These are phyloP conservation scores for Chytriomyces hyalinus DNA, from an alignment of 192 early-diverging fungal genomes.

Conservation along the genomic window DNA sequence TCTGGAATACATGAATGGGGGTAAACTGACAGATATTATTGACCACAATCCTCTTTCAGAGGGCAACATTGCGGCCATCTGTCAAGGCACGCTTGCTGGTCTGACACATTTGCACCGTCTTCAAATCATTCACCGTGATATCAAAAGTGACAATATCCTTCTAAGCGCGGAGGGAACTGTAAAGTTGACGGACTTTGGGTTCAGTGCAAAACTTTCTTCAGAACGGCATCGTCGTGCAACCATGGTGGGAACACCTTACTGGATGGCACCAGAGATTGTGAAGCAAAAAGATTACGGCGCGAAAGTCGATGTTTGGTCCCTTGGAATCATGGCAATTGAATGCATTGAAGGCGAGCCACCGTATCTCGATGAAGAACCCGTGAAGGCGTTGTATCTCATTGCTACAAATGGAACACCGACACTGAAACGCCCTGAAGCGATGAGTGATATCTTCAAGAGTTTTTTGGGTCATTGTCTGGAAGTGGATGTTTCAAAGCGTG, in stretches of 20 bases:
- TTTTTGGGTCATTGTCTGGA: constrained; percentile 91
- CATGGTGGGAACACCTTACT: constrained; percentile 68
- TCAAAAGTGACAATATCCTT: constrained; percentile 87
- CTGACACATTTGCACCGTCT: constrained; percentile 74
- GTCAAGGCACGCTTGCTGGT: constrained; percentile 74
- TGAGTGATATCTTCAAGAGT: constrained; percentile 81
- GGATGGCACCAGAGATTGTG: constrained; percentile 62
- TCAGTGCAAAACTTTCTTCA: constrained; percentile 77
- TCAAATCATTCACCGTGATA: constrained; percentile 84
- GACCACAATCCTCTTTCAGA: constrained; percentile 84
- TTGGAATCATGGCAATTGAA: constrained; percentile 67
- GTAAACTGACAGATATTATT: constrained; percentile 95
- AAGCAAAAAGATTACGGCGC: constrained; percentile 55
- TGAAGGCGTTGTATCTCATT: constrained; percentile 69
- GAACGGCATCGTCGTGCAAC: constrained; percentile 72
- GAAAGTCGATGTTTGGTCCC: constrained; percentile 63
- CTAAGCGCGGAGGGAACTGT: constrained; percentile 71
- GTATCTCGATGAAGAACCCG: constrained; percentile 85
- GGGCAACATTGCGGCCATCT: constrained; percentile 81
- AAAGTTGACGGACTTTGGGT: constrained; percentile 85
- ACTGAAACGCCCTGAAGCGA: constrained; percentile 83
- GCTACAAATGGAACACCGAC: constrained; percentile 94
- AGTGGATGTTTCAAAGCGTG: constrained; percentile 86
- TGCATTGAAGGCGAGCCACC: constrained; percentile 65
- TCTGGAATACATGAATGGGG: constrained; percentile 99